Evolutionary conservation across 768 basidiomycete species (phyloP), one percentile per base, ranked within the genome.

Genomic region (Tremella yokohamensis): DNA sequence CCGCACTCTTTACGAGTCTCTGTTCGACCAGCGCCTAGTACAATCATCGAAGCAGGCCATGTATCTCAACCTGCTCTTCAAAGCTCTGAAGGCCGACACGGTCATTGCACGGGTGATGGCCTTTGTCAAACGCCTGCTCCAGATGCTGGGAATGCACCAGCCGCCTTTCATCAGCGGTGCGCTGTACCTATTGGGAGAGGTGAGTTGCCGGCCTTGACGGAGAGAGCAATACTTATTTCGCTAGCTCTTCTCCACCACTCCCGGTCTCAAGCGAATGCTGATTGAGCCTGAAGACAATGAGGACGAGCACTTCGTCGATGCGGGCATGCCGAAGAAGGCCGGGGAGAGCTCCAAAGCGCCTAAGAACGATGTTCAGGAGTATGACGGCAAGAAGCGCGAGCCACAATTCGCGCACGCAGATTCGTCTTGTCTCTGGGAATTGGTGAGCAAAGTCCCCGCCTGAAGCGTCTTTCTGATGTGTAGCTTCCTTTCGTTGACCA

Each of bases 61-160:
- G 86, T 98, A 94, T 76, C 83, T 99, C 56, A 98, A 97, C 72
- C 78, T 99, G 16, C 76, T 97, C 18, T 93, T 93, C 83, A 92
- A 89, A 67, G 86, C 88, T 1, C 77, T 96, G 63, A 94, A 93
- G 76, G 81, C 81, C 2, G 86, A 87, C 63, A 68, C 66, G 29
- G 81, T 82, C 55, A 57, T 75, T 0, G 83, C 83, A 48, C 82
- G 94, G 8, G 82, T 87, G 16, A 85, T 85, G 73, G 89, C 90
- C 1, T 84, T 96, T 60, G 81, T 97, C 24, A 83, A 87, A 67
- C 78, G 94, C 47, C 85, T 96, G 45, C 79, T 92, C 22, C 92
- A 96, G 76, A 81, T 90, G 42, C 79, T 96, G 40, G 84, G 80
- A 2, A 84, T 24, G 51, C 88, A 89, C 3, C 86, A 87, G 13